Evolutionary conservation across 352 stramenopile species (phyloP), one percentile per base, ranked within the genome.

Genomic region (Heterotrichella gracilis): DNA sequence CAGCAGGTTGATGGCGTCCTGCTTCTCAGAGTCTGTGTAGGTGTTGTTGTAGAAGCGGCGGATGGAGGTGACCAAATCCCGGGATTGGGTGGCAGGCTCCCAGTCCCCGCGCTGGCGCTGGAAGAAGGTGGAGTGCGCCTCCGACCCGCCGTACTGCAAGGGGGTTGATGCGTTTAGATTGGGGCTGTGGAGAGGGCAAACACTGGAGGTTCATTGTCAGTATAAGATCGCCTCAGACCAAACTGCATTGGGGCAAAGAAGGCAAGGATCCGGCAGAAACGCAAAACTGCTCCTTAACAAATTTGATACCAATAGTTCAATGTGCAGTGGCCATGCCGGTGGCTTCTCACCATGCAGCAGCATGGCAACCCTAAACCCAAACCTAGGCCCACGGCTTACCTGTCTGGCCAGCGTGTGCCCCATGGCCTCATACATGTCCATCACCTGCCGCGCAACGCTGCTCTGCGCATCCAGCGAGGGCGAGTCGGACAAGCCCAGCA

Each of bases 1-100:
- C 73, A 99, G 98, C 3, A 99, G 82, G 75, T 99, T 99, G 78
- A 98, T 97, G 13, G 90, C 87, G 78, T 98, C 92, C 79, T 97
- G 90, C 76, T 96, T 96, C 1, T 91, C 79, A 17, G 84, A 88
- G 79, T 98, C 92, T 0, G 90, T 97, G 75, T 97, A 97, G 19
- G 89, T 92, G 74, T 98, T 99, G 78, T 85, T 96, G 76, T 98
- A 98, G 78, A 98, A 97, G 24, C 92, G 79, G 68, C 91, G 81
- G 69, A 98, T 97, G 0, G 90, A 97, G 14, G 90, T 98, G 2
- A 97, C 79, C 0, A 99, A 77, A 0, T 13, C 68, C 9, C 68
- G 13, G 40, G n/a, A 53, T 13, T 14, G 13, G 13, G 9, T 20
- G 19, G 13, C 68, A 69, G 19, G 9, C 40, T 70, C 68, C 79